Base-by-base conservation (phyloP, 441 rosid genomes). In the Erysimum pusillum region DNA sequence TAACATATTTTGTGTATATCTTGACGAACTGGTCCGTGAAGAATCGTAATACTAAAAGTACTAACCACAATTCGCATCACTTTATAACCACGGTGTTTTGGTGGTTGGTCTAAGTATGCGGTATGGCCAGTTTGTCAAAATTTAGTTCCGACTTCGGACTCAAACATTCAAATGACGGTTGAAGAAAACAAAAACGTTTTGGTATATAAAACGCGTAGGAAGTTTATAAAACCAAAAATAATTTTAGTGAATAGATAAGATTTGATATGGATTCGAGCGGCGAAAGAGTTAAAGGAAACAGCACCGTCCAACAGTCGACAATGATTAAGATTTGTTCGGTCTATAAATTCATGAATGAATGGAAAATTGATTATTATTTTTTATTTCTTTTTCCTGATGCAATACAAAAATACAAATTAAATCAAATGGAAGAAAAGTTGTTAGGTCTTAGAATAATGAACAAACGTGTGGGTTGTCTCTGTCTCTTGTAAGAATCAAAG, bases 391-490 rank as follows among this genome's bases (percentile, higher is more conserved):
- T 22, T 22, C 42, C 15, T 31, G 11, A 59, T 71, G 57, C 32
- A 73, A 51, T 45, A 65, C n/a, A 65, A 56, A 45, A 58, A 68
- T 68, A 68, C 38, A n/a, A n/a, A n/a, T n/a, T n/a, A 61, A 60
- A 69, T 49, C 6, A 10, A 36, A 57, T 9, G 13, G 32, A 63
- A 56, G 52, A 15, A 35, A 53, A 61, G 70, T 42, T 60, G 58
- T 54, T 46, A 61, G 71, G 71, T 45, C 66, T 69, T 54, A 15
- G 28, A 63, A 61, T 76, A 32, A 53, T 71, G 65, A 54, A 63
- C 80, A 63, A 63, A 31, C 75, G 80, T 76, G 76, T 70, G 80
- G 71, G 53, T 63, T 69, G 80, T 76, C 65, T 36, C 39, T 42
- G 65, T 70, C 80, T 70, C 36, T 63, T 62, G 49, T 62, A 53